Evolutionary conservation across 768 basidiomycete genomes (phyloP).

Genomic region (Kwoniella pini): DNA sequence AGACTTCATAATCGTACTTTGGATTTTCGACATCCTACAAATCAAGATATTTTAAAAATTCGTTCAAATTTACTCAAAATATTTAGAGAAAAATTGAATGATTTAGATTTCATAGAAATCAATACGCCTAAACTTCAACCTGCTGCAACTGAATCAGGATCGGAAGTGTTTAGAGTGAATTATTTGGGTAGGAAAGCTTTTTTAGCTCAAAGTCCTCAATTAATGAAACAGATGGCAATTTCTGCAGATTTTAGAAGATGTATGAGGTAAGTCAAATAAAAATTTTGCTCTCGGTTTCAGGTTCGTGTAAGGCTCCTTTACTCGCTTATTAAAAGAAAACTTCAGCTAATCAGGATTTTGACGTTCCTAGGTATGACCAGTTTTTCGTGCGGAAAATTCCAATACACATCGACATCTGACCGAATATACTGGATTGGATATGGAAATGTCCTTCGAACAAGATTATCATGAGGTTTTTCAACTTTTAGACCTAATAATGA

Average conservation of each 20-base stretch:
- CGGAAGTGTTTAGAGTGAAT: slow-evolving; percentile 91
- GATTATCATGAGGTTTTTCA: slow-evolving; percentile 96
- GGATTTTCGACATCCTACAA: slow-evolving; percentile 86
- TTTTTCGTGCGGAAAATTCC: slow-evolving; percentile 94
- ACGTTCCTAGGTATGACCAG: slow-evolving; percentile 58
- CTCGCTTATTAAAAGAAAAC: too few relatives aligned
- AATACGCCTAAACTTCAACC: slow-evolving; percentile 95
- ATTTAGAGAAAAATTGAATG: slow-evolving; percentile 76
- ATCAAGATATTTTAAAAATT: slow-evolving; percentile 88
- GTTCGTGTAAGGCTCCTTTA: too few relatives aligned
- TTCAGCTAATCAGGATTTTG: too few relatives aligned
- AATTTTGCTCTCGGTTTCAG: too few relatives aligned
- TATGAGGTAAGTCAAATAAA: slow-evolving; percentile 75
- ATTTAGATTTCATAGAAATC: slow-evolving; percentile 80
- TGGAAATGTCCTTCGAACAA: slow-evolving; percentile 94
- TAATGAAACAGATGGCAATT: slow-evolving; percentile 98
- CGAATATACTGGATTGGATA: slow-evolving; percentile 94
- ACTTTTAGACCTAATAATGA: slow-evolving; percentile 76
- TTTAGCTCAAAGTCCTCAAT: slow-evolving; percentile 91
- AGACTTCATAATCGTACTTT: slow-evolving; percentile 85
- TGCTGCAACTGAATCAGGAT: slow-evolving; percentile 91
- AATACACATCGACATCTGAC: slow-evolving; percentile 95
- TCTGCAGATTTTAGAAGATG: slow-evolving; percentile 92
- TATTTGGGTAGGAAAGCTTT: slow-evolving; percentile 95
- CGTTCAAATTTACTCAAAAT: slow-evolving; percentile 77